Base-by-base conservation (phyloP, 495 filamentous ascomycete genomes). In the Penicillium odoratum region DNA sequence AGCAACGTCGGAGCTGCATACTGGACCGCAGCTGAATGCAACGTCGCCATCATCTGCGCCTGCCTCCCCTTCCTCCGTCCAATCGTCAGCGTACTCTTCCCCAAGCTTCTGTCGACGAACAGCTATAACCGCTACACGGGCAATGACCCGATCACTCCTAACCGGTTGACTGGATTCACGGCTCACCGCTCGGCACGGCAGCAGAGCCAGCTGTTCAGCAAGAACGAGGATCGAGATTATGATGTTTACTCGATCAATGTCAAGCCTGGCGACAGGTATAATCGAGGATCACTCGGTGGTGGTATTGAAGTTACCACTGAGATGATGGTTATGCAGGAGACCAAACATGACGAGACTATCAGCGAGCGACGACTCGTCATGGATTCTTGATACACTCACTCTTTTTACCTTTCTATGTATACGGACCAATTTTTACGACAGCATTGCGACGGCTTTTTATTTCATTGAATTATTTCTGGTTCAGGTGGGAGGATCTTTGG, bases 1-100 rank as follows among this genome's bases (percentile, higher is more conserved):
- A 78, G 78, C 59, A 84, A 83, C 63, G 77, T 83, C 31, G 76
- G 70, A 43, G 76, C 78, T 5, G 81, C 81, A 0, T 82, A 77
- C 62, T 96, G 91, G 91, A 91, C 88, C 16, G 88, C 88, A 26
- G 83, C 95, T 54, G 92, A 96, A 69, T 90, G 93, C 70, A 91
- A 95, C 68, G 80, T 82, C 11, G 83, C 90, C 28, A 93, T 95
- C 61, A 86, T 91, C 59, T 93, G 89, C 59, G 88, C 87, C 49
- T 94, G 89, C 62, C 85, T 95, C 21, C 92, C 92, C 13, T 92
- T 88, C 21, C 74, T 95, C 40, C 93, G 93, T 56, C 92, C 92
- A 10, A 75, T 96, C n/a, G 81, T 91, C 62, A 85, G 86, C 47
- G 78, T 80, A 25, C 82, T 92, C 53, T 78, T 92, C 53, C 92